A percentile compares a stretch with the other conserved stretches of the same genome.
These are phyloP conservation scores for Suaeda aralocaspica DNA, from an alignment of 148 eudicot genomes.

Conservation along the genomic window DNA sequence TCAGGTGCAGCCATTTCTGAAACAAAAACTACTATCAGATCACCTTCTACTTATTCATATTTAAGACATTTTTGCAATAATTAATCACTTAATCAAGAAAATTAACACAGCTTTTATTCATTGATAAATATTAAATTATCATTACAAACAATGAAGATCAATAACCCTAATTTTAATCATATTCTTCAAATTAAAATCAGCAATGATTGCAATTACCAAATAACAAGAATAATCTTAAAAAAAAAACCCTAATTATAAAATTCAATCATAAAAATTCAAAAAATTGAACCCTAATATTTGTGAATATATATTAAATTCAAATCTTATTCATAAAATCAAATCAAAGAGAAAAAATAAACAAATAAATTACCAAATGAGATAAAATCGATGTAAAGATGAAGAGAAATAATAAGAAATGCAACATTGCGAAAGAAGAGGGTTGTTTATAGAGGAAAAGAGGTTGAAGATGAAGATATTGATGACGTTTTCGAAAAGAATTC, in stretches of 20 bases:
- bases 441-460: slow-evolving; percentile 14
- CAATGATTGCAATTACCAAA: not conserved
- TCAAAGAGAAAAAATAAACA: not conserved
- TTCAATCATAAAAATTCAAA: not conserved
- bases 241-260: not conserved
- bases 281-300: not conserved
- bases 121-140: not conserved
- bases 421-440: slow-evolving; percentile 2
- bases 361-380: slow-evolving; percentile 2
- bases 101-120: not conserved
- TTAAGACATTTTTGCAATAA: not conserved
- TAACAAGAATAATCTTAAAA: not conserved
- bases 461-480: slow-evolving; percentile 20
- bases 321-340: not conserved
- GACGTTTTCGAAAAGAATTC: not conserved
- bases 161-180: too few species aligned
- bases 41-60: not conserved
- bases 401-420: not conserved
- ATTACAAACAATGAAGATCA: too few species aligned
- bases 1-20: slow-evolving; percentile 64
- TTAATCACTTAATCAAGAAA: not conserved
- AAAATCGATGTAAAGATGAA: slow-evolving; percentile 4
- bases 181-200: not conserved
- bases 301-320: not conserved
- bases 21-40: not conserved